Conservation (phyloP, 2,329 filamentous ascomycete species). For the Gaeumannomyces sp. region DNA sequence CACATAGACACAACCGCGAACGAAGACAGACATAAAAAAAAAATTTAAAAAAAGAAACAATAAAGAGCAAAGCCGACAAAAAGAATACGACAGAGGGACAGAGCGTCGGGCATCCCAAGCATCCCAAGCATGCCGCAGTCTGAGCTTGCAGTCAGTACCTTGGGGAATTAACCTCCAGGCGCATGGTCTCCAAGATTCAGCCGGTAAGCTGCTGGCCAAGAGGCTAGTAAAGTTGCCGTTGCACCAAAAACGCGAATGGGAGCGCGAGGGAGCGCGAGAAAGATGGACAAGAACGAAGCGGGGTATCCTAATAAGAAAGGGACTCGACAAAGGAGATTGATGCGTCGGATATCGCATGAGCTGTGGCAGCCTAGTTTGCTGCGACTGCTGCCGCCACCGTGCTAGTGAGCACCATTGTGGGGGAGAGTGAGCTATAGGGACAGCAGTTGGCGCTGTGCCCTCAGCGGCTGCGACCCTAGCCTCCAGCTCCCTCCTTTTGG, state of each 20-base stretch:
- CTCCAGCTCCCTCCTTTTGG: constrained; percentile 60
- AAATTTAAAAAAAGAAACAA: neutral
- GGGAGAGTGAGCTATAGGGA: neutral
- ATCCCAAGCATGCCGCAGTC: neutral
- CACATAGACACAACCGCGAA: neutral
- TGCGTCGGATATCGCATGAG: neutral
- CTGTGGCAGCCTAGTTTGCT: neutral
- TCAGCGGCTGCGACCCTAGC: constrained; percentile 35
- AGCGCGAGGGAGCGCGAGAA: neutral
- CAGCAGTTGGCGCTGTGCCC: neutral
- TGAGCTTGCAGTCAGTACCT: neutral
- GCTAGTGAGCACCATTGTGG: neutral
- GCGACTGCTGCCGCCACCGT: neutral
- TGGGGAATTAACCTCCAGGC: too few relatives aligned
- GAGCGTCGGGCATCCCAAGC: too few relatives aligned
- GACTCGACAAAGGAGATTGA: neutral
- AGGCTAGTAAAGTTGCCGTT: neutral
- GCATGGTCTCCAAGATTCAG: neutral
- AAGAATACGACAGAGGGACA: neutral
- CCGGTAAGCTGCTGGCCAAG: neutral
- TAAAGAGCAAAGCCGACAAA: too few relatives aligned
- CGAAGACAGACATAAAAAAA: neutral
- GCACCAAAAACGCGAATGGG: neutral
- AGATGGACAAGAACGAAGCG: neutral
- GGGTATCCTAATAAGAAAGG: neutral